Evolutionary conservation across 257 asterid genomes (phyloP).

Genomic region (Mitragyna speciosa): DNA sequence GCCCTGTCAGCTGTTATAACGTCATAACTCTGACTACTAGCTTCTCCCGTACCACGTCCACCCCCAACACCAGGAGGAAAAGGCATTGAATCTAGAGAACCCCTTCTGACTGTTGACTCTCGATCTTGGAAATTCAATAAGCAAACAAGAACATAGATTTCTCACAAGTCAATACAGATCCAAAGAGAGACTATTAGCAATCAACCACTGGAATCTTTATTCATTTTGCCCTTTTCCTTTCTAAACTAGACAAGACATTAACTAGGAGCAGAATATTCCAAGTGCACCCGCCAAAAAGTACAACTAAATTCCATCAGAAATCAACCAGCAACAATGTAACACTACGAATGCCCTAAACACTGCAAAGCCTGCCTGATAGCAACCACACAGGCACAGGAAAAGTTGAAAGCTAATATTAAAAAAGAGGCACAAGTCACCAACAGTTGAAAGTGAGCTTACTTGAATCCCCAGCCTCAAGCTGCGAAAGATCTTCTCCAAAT

Average conservation of each 20-base stretch:
- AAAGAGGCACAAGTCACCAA: slow-evolving; percentile 16
- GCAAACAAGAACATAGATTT: slow-evolving; percentile 60
- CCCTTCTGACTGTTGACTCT: slow-evolving; percentile 69
- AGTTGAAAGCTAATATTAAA: background rate
- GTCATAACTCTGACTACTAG: slow-evolving; percentile 67
- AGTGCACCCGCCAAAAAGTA: background rate
- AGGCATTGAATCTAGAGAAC: slow-evolving; percentile 84
- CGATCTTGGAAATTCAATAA: slow-evolving; percentile 66
- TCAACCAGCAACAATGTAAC: slow-evolving; percentile 6
- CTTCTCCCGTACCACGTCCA: slow-evolving; percentile 75
- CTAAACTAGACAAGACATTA: slow-evolving; percentile 38
- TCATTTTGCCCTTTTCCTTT: slow-evolving; percentile 39
- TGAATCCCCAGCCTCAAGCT: slow-evolving; percentile 68
- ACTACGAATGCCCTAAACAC: background rate
- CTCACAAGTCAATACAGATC: slow-evolving; percentile 67
- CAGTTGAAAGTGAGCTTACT: slow-evolving; percentile 54
- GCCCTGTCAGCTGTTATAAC: slow-evolving; percentile 89
- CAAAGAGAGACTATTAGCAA: slow-evolving; percentile 46
- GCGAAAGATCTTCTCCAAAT: slow-evolving; percentile 62
- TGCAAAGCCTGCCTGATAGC: background rate
- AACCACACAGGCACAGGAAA: background rate
- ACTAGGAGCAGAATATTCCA: slow-evolving; percentile 39
- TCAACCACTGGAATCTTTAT: slow-evolving; percentile 58
- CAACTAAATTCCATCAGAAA: background rate
- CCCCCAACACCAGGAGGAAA: slow-evolving; percentile 99